Evolutionary conservation across 805 yeast genomes (phyloP).

Genomic region (Saccharomycopsis fodiens): DNA sequence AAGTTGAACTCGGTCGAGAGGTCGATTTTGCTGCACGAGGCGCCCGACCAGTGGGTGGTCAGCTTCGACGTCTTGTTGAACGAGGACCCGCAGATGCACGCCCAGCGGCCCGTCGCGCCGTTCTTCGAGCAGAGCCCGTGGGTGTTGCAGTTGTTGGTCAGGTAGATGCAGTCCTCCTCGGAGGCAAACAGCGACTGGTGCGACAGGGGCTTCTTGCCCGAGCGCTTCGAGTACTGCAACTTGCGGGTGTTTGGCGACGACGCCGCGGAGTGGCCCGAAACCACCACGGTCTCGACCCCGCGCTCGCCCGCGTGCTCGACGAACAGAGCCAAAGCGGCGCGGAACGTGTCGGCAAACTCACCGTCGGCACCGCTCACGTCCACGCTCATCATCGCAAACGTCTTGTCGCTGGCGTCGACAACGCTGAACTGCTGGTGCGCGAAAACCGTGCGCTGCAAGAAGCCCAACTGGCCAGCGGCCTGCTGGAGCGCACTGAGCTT

Average conservation of each 20-base stretch:
- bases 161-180: slow-evolving; percentile 39
- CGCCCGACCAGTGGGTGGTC: slow-evolving; percentile 50
- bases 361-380: background rate
- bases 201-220: slow-evolving; percentile 1
- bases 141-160: slow-evolving; percentile 43
- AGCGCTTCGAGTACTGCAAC: background rate
- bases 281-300: slow-evolving; percentile 14
- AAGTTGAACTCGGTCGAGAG: slow-evolving; percentile 59
- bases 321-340: slow-evolving; percentile 2
- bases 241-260: background rate
- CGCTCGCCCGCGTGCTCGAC: slow-evolving; percentile 9
- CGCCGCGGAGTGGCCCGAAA: background rate
- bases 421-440: slow-evolving; percentile 2
- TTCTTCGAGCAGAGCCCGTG: slow-evolving; percentile 44
- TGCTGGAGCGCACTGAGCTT: slow-evolving; percentile 1
- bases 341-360: background rate
- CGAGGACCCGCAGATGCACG: slow-evolving; percentile 43
- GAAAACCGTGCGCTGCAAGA: slow-evolving; percentile 6
- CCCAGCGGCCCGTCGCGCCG: slow-evolving; percentile 35
- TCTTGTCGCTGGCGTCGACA: slow-evolving; percentile 7
- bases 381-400: slow-evolving; percentile 5
- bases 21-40: slow-evolving; percentile 60
- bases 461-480: slow-evolving; percentile 4
- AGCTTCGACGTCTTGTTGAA: slow-evolving; percentile 33
- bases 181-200: slow-evolving; percentile 30